Evolutionary conservation across 164 flowering plant genomes (phyloP).

Genomic region (Stephania japonica): DNA sequence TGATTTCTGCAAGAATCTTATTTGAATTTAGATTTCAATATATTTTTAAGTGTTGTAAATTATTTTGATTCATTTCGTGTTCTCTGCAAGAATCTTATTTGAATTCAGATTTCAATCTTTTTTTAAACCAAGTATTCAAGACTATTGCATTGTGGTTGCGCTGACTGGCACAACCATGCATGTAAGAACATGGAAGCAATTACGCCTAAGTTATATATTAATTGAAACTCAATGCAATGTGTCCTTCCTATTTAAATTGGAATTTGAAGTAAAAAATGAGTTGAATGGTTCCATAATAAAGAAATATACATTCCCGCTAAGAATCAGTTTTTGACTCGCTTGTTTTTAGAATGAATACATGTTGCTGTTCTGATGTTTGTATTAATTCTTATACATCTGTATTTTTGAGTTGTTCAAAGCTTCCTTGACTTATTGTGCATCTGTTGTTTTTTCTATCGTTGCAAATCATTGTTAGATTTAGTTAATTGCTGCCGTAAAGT

Average conservation of each 20-base stretch:
- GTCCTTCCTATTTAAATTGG: background rate
- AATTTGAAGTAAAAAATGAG: background rate
- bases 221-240: background rate
- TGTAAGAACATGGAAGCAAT: background rate
- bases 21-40: no score
- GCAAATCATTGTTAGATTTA: background rate
- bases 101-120: no score
- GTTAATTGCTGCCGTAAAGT: background rate
- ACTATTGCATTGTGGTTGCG: no score
- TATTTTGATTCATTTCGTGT: no score
- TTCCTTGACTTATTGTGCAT: background rate
- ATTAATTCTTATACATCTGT: background rate
- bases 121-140: no score
- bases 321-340: background rate
- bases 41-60: no score
- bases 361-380: background rate
- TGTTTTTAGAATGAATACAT: background rate
- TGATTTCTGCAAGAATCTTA: no score
- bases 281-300: background rate
- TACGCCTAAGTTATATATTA: background rate
- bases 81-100: no score
- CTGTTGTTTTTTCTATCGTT: background rate
- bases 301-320: background rate
- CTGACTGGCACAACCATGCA: background rate
- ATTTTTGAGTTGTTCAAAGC: background rate